These are phyloP conservation scores for Biscogniauxia sp. DNA, from an alignment of 2,329 filamentous ascomycete genomes.

Conservation along the genomic window DNA sequence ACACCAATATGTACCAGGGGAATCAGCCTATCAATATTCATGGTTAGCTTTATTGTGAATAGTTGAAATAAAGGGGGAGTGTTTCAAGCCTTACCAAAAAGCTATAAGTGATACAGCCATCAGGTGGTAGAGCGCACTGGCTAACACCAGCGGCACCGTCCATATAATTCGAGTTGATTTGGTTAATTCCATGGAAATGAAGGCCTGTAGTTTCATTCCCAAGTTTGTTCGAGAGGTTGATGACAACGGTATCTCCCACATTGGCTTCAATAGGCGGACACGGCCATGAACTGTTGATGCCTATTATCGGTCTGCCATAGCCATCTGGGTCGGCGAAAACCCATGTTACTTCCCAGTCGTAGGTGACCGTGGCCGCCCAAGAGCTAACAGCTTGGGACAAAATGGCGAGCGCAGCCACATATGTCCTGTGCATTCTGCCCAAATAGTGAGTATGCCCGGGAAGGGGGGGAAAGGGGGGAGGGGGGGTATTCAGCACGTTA, in stretches of 20 bases:
- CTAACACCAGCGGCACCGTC: slow-evolving; percentile 58
- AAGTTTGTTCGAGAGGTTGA: slow-evolving; percentile 49
- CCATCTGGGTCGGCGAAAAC: slow-evolving; percentile 61
- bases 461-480: too few species aligned
- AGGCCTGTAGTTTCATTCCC: slow-evolving; percentile 52
- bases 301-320: slow-evolving; percentile 55
- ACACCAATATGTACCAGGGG: slow-evolving; percentile 49
- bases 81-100: slow-evolving; percentile 44
- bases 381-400: slow-evolving; percentile 25
- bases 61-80: not conserved
- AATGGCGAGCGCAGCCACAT: slow-evolving; percentile 10
- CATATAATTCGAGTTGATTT: slow-evolving; percentile 56
- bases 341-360: slow-evolving; percentile 62
- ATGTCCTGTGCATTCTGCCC: slow-evolving; percentile 16
- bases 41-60: not conserved
- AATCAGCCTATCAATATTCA: slow-evolving; percentile 32
- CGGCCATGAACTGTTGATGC: slow-evolving; percentile 65
- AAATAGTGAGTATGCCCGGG: not conserved
- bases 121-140: slow-evolving; percentile 56
- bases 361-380: slow-evolving; percentile 45
- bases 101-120: slow-evolving; percentile 53
- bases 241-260: slow-evolving; percentile 50
- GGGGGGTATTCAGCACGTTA: not conserved
- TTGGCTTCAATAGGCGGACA: slow-evolving; percentile 56
- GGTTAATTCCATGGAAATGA: slow-evolving; percentile 62